Base-by-base conservation (phyloP, 2,329 filamentous ascomycete genomes). In the Chlorencoelia australis region DNA sequence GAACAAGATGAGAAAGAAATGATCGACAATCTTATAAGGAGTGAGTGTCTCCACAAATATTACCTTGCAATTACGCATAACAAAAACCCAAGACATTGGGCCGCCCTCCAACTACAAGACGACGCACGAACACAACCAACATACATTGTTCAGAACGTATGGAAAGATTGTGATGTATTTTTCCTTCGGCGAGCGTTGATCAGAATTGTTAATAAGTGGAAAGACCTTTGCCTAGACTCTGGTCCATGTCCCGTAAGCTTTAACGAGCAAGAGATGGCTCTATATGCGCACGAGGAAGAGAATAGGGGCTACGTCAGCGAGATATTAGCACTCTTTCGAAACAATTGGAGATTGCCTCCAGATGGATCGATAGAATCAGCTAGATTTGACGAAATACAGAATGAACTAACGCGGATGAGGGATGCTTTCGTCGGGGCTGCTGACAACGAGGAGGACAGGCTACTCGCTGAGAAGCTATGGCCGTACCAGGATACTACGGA, bases 131-230 rank as follows among this genome's bases (percentile, higher is more conserved):
- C 16, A 13, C 13, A 25, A 25, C 34, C 41, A 20, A 10, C 24
- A 25, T 20, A 18, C 9, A 14, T 41, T 30, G 34, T 33, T 7
- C n/a, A 24, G 19, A 22, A 32, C 15, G 25, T 41, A 24, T 41
- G 41, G 37, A 24, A 41, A 20, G 29, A 40, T 21, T 5, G n/a
- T 14, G 32, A 31, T 33, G 22, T 41, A 7, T 41, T 43, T 27
- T 43, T 43, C 25, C 38, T 41, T 29, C 38, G 38, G 13, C 38
- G 38, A 16, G 30, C 37, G 10, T 27, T 43, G 13, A 27, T 43
- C 5, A n/a, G 10, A 29, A 41, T 43, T 30, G 26, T 38, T 15
- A 17, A 40, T 10, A 3, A 28, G 16, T 43, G 33, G 38, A 3
- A 24, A 21, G 14, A 33, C n/a, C 41, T 43, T 26, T 41, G 37